Conservation (phyloP, 352 stramenopile genomes). For the Blastocystis sp. region DNA sequence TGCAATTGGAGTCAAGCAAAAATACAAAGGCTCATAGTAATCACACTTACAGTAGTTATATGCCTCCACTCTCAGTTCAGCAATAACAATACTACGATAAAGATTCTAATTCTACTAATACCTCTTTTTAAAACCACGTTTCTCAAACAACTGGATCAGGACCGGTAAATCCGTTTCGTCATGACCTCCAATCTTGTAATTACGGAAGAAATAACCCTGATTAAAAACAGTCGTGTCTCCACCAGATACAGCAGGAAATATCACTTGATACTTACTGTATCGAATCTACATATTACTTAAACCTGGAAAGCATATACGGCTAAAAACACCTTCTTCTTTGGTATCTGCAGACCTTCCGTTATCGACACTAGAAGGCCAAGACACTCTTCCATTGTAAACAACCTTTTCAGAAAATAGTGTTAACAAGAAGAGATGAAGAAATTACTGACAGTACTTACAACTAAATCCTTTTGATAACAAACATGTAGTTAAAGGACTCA, state of each 20-base stretch:
- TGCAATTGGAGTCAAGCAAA: background rate
- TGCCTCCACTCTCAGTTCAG: constrained; percentile 22
- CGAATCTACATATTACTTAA: background rate
- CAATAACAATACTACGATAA: background rate
- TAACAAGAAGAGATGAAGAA: background rate
- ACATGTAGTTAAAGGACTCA: background rate
- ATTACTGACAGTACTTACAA: background rate
- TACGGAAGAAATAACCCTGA: constrained; percentile 56
- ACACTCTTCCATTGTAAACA: constrained; percentile 16
- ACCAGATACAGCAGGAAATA: constrained; percentile 35
- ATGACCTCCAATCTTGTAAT: background rate
- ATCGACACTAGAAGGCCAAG: constrained; percentile 39
- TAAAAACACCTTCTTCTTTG: constrained; percentile 40
- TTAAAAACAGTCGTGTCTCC: constrained; percentile 26
- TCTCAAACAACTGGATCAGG: constrained; percentile 32
- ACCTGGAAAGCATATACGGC: background rate
- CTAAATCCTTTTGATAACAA: background rate
- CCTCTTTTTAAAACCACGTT: background rate
- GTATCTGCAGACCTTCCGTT: constrained; percentile 30
- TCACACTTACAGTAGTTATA: constrained; percentile 49
- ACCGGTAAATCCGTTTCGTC: constrained; percentile 30
- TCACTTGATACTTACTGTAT: constrained; percentile 35
- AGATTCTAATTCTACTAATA: background rate
- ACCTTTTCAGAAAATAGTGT: background rate
- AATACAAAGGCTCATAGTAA: constrained; percentile 39